A percentile compares a stretch with the other conserved stretches of the same genome.
These are phyloP conservation scores for Chamaecrista fasciculata DNA, from an alignment of 306 rosid species.

Conservation along the genomic window DNA sequence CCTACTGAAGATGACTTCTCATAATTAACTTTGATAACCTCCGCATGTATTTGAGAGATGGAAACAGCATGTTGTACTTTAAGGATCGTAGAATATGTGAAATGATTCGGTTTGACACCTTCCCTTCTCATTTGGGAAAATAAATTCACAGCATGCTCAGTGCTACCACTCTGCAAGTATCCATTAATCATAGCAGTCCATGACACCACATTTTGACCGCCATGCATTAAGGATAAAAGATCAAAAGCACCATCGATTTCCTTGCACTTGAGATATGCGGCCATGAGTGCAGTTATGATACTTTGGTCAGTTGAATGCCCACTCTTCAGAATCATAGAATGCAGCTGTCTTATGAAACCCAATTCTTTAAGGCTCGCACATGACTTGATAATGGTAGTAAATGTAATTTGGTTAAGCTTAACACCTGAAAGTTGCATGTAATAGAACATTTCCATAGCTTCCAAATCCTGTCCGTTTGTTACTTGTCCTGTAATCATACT, in stretches of 20 bases:
- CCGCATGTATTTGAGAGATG: slow-evolving; percentile 65
- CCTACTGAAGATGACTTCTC: slow-evolving; percentile 77
- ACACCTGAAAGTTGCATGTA: slow-evolving; percentile 58
- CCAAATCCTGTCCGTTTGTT: slow-evolving; percentile 49
- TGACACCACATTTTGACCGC: slow-evolving; percentile 57
- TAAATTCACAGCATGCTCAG: slow-evolving; percentile 52
- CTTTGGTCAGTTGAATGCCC: slow-evolving; percentile 51
- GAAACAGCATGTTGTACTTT: slow-evolving; percentile 49
- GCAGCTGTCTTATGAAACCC: slow-evolving; percentile 55
- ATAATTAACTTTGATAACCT: slow-evolving; percentile 64
- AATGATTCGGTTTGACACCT: slow-evolving; percentile 72
- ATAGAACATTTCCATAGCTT: slow-evolving; percentile 58
- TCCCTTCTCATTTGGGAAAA: slow-evolving; percentile 65
- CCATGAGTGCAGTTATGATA: slow-evolving; percentile 65
- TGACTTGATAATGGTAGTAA: slow-evolving; percentile 57
- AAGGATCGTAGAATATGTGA: slow-evolving; percentile 84
- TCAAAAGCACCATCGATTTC: slow-evolving; percentile 60
- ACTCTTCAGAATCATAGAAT: slow-evolving; percentile 56
- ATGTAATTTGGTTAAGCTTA: slow-evolving; percentile 49
- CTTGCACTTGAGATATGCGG: slow-evolving; percentile 62
- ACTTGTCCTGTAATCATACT: slow-evolving; percentile 71
- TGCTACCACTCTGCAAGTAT: slow-evolving; percentile 61
- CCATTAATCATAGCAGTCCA: slow-evolving; percentile 95
- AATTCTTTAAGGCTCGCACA: slow-evolving; percentile 57
- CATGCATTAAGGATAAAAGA: slow-evolving; percentile 48